These are phyloP conservation scores for Seiridium unicorne DNA, from an alignment of 2,329 filamentous ascomycete species.

Conservation along the genomic window DNA sequence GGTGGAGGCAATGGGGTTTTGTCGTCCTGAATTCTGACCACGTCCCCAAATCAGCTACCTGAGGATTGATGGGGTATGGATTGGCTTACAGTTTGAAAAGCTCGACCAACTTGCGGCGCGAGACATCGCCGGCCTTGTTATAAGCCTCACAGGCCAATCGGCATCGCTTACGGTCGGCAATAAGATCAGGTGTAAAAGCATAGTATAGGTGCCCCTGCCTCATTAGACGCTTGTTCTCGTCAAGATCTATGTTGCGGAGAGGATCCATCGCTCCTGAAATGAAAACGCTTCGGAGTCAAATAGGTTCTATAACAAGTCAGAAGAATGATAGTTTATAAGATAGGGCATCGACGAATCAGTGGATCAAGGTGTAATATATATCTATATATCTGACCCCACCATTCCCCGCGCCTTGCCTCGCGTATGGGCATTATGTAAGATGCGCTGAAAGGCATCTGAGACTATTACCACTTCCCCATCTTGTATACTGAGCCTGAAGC, in stretches of 20 bases:
- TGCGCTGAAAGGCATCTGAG: too few species aligned
- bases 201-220: constrained; percentile 69
- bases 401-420: too few species aligned
- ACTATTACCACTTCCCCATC: too few species aligned
- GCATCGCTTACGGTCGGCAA: constrained; percentile 62
- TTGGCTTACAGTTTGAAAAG: constrained; percentile 66
- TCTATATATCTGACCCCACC: too few species aligned
- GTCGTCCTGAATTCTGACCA: constrained; percentile 59
- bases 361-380: too few species aligned
- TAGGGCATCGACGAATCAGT: too few species aligned
- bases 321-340: too few species aligned
- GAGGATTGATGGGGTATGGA: neutral
- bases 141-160: constrained; percentile 59
- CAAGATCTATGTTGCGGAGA: constrained; percentile 32
- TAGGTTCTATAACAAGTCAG: too few species aligned
- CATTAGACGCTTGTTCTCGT: constrained; percentile 57
- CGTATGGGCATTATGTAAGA: too few species aligned
- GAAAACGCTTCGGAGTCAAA: neutral
- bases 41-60: neutral
- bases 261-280: constrained; percentile 12
- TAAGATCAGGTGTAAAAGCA: constrained; percentile 68
- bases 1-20: constrained; percentile 60
- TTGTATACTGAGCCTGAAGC: too few species aligned
- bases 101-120: constrained; percentile 61
- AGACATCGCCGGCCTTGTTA: constrained; percentile 60